phyloP scores from a whole-genome alignment of 306 rosid genomes.

The Astragalus membranaceus region DNA sequence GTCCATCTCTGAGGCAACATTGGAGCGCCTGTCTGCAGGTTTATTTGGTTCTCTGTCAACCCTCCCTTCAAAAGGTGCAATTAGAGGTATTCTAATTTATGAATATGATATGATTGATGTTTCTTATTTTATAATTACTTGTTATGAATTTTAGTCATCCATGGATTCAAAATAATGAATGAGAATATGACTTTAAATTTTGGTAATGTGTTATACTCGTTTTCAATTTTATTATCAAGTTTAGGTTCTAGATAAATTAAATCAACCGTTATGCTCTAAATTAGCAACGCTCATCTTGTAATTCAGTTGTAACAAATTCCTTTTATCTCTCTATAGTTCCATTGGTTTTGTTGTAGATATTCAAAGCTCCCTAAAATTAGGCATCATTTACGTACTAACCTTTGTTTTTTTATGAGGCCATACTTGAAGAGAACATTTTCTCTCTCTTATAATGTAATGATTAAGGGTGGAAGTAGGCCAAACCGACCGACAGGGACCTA shows the following conservation, averaged over 20 bases:
- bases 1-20: conserved; percentile 60
- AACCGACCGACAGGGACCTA: too few relatives aligned
- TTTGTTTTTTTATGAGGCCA: too few relatives aligned
- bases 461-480: too few relatives aligned
- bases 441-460: not conserved
- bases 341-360: too few relatives aligned
- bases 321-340: too few relatives aligned
- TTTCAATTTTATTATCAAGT: not conserved
- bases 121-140: not conserved
- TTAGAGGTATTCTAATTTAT: conserved; percentile 42
- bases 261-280: too few relatives aligned
- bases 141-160: not conserved
- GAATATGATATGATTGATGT: not conserved
- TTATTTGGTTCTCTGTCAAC: conserved; percentile 49
- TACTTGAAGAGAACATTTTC: not conserved
- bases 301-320: not conserved
- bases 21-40: conserved; percentile 51
- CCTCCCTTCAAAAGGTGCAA: conserved; percentile 45
- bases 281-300: too few relatives aligned
- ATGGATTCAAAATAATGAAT: not conserved
- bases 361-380: too few relatives aligned
- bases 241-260: too few relatives aligned
- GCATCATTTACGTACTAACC: too few relatives aligned
- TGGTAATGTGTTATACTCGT: not conserved
- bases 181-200: not conserved